A percentile compares a stretch with the other conserved stretches of the same genome.
Conservation (phyloP, 148 eudicot genomes). For the Rheum nobile region DNA sequence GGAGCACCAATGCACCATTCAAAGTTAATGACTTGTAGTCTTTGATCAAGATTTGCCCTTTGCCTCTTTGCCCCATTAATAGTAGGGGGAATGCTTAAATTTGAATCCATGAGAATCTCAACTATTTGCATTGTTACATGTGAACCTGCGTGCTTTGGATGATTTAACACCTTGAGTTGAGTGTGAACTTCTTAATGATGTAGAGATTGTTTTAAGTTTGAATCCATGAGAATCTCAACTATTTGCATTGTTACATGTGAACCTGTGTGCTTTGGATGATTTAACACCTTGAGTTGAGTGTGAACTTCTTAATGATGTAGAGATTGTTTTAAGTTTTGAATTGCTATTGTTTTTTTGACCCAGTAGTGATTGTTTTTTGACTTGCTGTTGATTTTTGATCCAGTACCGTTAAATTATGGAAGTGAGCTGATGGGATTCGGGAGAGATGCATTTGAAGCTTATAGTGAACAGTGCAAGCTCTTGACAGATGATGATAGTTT, state of each 20-base stretch:
- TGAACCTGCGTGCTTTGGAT: background rate
- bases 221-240: too few species aligned
- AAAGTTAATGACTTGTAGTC: too few species aligned
- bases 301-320: too few species aligned
- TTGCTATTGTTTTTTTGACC: too few species aligned
- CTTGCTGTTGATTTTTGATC: background rate
- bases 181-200: background rate
- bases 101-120: background rate
- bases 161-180: background rate
- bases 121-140: background rate
- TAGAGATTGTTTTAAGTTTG: background rate
- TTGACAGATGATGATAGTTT: background rate
- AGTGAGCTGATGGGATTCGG: background rate
- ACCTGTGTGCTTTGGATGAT: too few species aligned
- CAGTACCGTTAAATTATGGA: background rate
- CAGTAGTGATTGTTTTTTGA: background rate
- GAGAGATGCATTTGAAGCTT: conserved; percentile 1
- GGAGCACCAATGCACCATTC: too few species aligned
- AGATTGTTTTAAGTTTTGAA: too few species aligned
- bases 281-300: too few species aligned
- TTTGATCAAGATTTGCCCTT: too few species aligned
- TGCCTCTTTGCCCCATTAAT: too few species aligned
- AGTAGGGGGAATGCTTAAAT: background rate
- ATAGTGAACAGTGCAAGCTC: background rate
- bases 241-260: too few species aligned